Conservation (phyloP, 2,329 filamentous ascomycete species). For the Penicillium brevicompactum region DNA sequence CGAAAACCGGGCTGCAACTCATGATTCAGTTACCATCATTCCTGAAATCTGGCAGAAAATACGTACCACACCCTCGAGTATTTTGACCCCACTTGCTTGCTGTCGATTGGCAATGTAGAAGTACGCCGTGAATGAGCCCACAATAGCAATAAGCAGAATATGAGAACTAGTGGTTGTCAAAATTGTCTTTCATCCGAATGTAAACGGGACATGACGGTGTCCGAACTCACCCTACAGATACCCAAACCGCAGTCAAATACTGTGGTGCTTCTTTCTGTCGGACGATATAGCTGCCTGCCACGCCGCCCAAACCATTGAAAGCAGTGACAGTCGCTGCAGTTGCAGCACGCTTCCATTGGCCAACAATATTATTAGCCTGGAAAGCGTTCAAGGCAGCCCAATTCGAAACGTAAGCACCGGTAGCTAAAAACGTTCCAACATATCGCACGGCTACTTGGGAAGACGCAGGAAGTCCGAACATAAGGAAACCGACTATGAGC, state of each 20-base stretch:
- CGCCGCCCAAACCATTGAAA: conserved; percentile 64
- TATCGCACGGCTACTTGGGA: conserved; percentile 63
- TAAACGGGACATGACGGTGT: background rate
- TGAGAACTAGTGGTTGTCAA: conserved; percentile 49
- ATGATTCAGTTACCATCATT: conserved; percentile 1
- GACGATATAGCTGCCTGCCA: conserved; percentile 69
- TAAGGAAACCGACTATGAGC: conserved; percentile 64
- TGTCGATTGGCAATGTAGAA: conserved; percentile 56
- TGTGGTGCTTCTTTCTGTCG: conserved; percentile 61
- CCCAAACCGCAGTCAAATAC: conserved; percentile 68
- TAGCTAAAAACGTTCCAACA: conserved; percentile 66
- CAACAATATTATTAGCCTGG: conserved; percentile 64
- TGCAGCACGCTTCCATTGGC: conserved; percentile 67
- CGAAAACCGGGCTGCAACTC: conserved; percentile 31
- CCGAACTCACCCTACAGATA: conserved; percentile 57
- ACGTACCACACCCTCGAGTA: conserved; percentile 53
- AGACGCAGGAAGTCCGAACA: conserved; percentile 61
- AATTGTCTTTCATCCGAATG: background rate
- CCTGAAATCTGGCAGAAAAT: background rate
- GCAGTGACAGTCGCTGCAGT: conserved; percentile 63
- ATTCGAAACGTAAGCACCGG: conserved; percentile 68
- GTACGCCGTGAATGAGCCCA: conserved; percentile 54
- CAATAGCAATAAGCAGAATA: conserved; percentile 58
- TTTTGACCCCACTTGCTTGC: conserved; percentile 49
- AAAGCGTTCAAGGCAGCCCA: conserved; percentile 69